A percentile compares a stretch with the other conserved stretches of the same genome.
Evolutionary conservation across 352 stramenopile species (phyloP).

Genomic region (Phytophthora melonis): DNA sequence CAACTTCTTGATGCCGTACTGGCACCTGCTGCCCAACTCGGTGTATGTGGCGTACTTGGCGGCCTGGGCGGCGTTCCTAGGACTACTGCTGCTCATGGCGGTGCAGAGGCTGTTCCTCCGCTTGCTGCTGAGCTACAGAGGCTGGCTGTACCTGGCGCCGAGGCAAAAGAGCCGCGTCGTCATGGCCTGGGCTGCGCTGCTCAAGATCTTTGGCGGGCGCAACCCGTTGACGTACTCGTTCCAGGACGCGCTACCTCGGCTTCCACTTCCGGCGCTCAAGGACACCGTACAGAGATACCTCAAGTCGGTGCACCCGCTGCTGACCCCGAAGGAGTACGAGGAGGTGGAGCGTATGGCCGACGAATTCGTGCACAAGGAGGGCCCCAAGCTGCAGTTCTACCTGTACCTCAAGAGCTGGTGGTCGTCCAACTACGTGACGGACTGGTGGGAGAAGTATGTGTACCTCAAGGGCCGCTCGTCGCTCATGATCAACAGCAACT

Average conservation of each 20-base stretch:
- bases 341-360: conserved; percentile 84
- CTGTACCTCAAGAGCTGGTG: conserved; percentile 92
- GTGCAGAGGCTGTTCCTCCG: conserved; percentile 86
- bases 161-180: conserved; percentile 76
- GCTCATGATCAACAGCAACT: conserved; percentile 94
- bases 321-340: conserved; percentile 89
- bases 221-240: conserved; percentile 92
- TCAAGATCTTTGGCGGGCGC: conserved; percentile 85
- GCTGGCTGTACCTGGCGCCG: conserved; percentile 87
- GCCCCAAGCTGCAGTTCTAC: conserved; percentile 92
- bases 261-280: conserved; percentile 94
- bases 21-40: conserved; percentile 63
- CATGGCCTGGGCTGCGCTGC: conserved; percentile 73
- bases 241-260: conserved; percentile 91
- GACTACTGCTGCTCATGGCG: conserved; percentile 86
- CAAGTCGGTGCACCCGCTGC: conserved; percentile 92
- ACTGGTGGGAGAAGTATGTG: conserved; percentile 93
- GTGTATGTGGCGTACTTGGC: conserved; percentile 89
- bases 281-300: conserved; percentile 94
- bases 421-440: conserved; percentile 91
- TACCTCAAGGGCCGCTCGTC: conserved; percentile 90
- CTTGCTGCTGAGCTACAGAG: conserved; percentile 86
- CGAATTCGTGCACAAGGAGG: conserved; percentile 91
- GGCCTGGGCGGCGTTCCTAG: conserved; percentile 82
- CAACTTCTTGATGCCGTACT: conserved; percentile 83